A percentile compares a stretch with the other conserved stretches of the same genome.
phyloP scores from a whole-genome alignment of 495 filamentous ascomycete species.

The Podospora bellae-mahoneyi region DNA sequence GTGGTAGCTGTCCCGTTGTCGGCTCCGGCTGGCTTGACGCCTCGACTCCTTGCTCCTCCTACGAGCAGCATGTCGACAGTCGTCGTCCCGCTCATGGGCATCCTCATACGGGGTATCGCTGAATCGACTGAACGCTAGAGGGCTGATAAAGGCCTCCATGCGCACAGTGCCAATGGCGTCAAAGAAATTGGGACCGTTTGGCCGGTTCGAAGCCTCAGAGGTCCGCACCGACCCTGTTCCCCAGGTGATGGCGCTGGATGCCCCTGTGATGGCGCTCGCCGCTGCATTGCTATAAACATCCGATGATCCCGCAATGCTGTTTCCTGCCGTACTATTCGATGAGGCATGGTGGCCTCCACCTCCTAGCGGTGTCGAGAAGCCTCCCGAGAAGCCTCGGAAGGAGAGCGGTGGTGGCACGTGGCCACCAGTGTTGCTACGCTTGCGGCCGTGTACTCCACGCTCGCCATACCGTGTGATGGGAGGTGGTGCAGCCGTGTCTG shows the following conservation, averaged over 20 bases:
- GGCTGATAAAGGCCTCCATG: slow-evolving; percentile 93
- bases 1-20: slow-evolving; percentile 47
- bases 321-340: slow-evolving; percentile 50
- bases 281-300: slow-evolving; percentile 51
- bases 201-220: slow-evolving; percentile 59
- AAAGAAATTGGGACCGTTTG: slow-evolving; percentile 55
- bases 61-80: slow-evolving; percentile 39
- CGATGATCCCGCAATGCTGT: slow-evolving; percentile 54
- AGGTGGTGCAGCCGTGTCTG: slow-evolving; percentile 68
- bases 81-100: slow-evolving; percentile 42
- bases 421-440: slow-evolving; percentile 79
- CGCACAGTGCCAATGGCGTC: slow-evolving; percentile 84
- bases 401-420: slow-evolving; percentile 61
- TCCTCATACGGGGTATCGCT: slow-evolving; percentile 39
- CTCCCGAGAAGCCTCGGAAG: slow-evolving; percentile 74
- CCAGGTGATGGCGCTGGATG: slow-evolving; percentile 43
- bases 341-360: slow-evolving; percentile 39
- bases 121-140: slow-evolving; percentile 43
- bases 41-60: slow-evolving; percentile 49
- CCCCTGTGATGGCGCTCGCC: slow-evolving; percentile 30
- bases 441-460: slow-evolving; percentile 61
- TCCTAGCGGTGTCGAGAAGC: slow-evolving; percentile 64
- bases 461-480: slow-evolving; percentile 72
- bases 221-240: slow-evolving; percentile 49
- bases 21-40: slow-evolving; percentile 47